Conservation (phyloP, 2,329 filamentous ascomycete genomes). For the Fusarium sp. region DNA sequence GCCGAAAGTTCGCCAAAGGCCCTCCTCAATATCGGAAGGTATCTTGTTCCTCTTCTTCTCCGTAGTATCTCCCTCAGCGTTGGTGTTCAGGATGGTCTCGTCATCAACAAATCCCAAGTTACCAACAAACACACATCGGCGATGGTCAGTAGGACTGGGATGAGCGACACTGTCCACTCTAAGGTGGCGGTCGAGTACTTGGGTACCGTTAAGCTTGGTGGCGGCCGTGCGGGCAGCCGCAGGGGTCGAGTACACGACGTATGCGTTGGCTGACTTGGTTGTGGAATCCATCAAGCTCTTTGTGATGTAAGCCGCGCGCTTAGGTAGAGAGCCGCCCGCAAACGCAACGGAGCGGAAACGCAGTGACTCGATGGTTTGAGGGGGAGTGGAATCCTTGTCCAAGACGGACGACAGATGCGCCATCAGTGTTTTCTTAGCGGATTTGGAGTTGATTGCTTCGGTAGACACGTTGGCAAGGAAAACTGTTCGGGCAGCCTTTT, state of each 20-base stretch:
- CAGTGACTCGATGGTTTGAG: conserved; percentile 86
- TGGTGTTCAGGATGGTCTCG: conserved; percentile 77
- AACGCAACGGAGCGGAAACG: conserved; percentile 96
- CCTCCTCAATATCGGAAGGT: conserved; percentile 91
- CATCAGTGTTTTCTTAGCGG: conserved; percentile 81
- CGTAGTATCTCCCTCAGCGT: conserved; percentile 73
- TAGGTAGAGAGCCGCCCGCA: conserved; percentile 79
- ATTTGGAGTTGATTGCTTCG: conserved; percentile 83
- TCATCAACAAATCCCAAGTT: conserved; percentile 97
- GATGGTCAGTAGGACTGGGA: conserved; percentile 83
- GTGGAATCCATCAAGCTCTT: conserved; percentile 92
- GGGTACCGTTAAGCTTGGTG: conserved; percentile 82
- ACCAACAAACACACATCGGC: conserved; percentile 94
- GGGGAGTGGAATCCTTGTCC: conserved; percentile 61
- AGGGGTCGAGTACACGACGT: conserved; percentile 85
- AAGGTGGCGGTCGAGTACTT: conserved; percentile 87
- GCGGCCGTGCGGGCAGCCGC: conserved; percentile 82
- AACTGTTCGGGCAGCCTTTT: conserved; percentile 89
- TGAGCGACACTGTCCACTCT: conserved; percentile 92
- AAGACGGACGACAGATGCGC: conserved; percentile 84
- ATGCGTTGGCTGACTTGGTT: conserved; percentile 93
- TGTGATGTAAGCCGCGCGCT: conserved; percentile 93
- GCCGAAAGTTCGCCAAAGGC: conserved; percentile 84
- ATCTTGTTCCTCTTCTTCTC: conserved; percentile 80
- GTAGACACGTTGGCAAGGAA: conserved; percentile 93